A percentile compares a stretch with the other conserved stretches of the same genome.
These are phyloP conservation scores for Mucor piriformis DNA, from an alignment of 371 early-diverging fungal genomes.

Conservation along the genomic window DNA sequence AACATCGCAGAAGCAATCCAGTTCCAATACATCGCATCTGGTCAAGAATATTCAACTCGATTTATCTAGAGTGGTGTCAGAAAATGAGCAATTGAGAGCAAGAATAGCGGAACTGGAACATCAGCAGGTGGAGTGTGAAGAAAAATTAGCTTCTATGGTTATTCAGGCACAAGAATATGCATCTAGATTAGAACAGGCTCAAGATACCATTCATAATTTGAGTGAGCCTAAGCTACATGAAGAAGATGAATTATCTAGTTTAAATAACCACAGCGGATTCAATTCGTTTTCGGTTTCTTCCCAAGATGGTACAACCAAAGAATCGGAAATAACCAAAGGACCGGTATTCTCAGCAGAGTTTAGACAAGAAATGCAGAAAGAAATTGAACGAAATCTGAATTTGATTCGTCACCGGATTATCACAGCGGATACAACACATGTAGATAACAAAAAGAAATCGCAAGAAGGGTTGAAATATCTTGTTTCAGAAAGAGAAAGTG, in stretches of 20 bases:
- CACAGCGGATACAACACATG: conserved; percentile 37
- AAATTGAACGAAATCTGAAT: conserved; percentile 51
- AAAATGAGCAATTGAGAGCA: conserved; percentile 62
- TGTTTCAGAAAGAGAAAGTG: conserved; percentile 44
- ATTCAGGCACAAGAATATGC: conserved; percentile 70
- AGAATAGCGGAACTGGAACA: conserved; percentile 66
- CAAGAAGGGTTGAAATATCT: conserved; percentile 57
- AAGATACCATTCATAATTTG: conserved; percentile 64
- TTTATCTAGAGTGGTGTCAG: conserved; percentile 61
- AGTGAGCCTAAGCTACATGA: conserved; percentile 54
- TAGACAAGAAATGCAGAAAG: conserved; percentile 58
- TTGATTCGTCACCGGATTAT: conserved; percentile 52
- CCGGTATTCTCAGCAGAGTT: conserved; percentile 59
- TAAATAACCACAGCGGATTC: conserved; percentile 21
- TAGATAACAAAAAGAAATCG: conserved; percentile 40
- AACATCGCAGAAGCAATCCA: conserved; percentile 62
- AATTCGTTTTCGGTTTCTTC: conserved; percentile 32
- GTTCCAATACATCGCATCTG: conserved; percentile 62
- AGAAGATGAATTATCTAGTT: conserved; percentile 40
- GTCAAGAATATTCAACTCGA: conserved; percentile 68
- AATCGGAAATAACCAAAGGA: conserved; percentile 57
- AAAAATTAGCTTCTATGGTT: conserved; percentile 62
- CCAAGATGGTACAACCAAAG: conserved; percentile 30
- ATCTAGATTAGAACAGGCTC: conserved; percentile 63
- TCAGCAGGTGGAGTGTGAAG: conserved; percentile 64